Base-by-base conservation (phyloP, 192 early-diverging fungal species). In the Podila epicladia region DNA sequence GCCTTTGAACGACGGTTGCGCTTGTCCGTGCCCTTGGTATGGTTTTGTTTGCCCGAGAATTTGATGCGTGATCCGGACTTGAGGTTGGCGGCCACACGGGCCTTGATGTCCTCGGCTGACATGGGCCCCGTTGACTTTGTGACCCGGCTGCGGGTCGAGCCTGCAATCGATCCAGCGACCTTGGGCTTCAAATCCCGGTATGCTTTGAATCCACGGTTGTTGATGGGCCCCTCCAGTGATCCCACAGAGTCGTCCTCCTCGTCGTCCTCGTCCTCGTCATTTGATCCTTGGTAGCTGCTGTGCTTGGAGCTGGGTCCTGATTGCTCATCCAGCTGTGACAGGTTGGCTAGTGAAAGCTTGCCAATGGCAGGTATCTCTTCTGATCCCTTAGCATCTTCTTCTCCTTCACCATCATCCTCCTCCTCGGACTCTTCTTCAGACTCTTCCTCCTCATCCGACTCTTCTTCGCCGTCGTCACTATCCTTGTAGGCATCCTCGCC, bases 1-100 rank as follows among this genome's bases (percentile, higher is more conserved):
- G 71, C 67, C 41, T 67, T 60, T 35, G 63, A 45, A 20, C 83
- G 66, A 35, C 77, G 38, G 73, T 82, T 77, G 59, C 89, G 79
- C 74, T 90, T 90, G 59, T 86, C 87, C 7, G 84, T 87, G 28
- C 82, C 85, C 62, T 90, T 90, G 33, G 65, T 68, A 22, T 84
- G 82, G 69, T 90, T 90, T 35, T 85, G 77, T 32, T 82, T 84
- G 53, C 69, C 66, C 6, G 58, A 82, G 33, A 72, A 67, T 58
- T 83, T 72, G 67, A 82, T 48, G 19, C 62, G 45, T 63, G 74
- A 58, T 31, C 72, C 55, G 24, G 76, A 75, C 33, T 67, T 62
- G 20, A 90, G 65, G 20, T 82, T 67, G 37, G 74, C 70, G 4
- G 87, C 75, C 8, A 90, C 89, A 59, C 82, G 82, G 24, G 86